Evolutionary conservation across 2,329 filamentous ascomycete species (phyloP).

Genomic region (Sporothrix euskadiensis): DNA sequence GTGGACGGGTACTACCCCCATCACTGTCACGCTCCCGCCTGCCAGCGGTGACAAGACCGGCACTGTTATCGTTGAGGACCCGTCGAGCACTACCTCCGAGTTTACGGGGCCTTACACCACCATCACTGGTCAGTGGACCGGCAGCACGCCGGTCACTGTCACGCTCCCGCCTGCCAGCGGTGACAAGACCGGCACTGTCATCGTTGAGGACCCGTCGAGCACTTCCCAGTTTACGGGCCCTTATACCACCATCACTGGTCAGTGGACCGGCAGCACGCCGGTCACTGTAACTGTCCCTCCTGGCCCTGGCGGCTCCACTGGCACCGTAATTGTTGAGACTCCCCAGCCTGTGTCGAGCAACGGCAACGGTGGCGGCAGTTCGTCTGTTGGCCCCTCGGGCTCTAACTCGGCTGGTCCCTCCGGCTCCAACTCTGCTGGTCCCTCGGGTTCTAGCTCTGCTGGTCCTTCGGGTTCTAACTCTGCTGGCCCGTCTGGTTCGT

Average conservation of each 20-base stretch:
- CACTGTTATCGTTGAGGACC: conserved; percentile 29
- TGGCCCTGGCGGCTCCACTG: conserved; percentile 22
- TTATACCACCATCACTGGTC: conserved; percentile 28
- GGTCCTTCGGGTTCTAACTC: neutral
- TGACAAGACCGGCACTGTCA: conserved; percentile 28
- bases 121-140: conserved; percentile 27
- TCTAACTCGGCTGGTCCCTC: conserved; percentile 9
- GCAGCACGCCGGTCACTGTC: conserved; percentile 22
- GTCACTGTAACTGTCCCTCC: conserved; percentile 28
- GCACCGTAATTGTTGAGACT: conserved; percentile 29
- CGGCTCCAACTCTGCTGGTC: neutral
- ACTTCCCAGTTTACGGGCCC: no score
- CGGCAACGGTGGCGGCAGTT: neutral
- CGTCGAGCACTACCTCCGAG: no score
- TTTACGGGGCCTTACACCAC: conserved; percentile 14
- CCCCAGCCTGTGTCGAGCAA: conserved; percentile 16
- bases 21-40: conserved; percentile 28
- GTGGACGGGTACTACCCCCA: conserved; percentile 23
- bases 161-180: conserved; percentile 27
- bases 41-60: conserved; percentile 24
- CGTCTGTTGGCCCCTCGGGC: neutral
- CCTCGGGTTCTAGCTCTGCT: neutral
- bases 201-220: conserved; percentile 14
- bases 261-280: conserved; percentile 24
- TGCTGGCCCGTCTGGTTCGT: neutral